Base-by-base conservation (phyloP, 2,329 filamentous ascomycete species). In the Ploettnerulaceae sp. region DNA sequence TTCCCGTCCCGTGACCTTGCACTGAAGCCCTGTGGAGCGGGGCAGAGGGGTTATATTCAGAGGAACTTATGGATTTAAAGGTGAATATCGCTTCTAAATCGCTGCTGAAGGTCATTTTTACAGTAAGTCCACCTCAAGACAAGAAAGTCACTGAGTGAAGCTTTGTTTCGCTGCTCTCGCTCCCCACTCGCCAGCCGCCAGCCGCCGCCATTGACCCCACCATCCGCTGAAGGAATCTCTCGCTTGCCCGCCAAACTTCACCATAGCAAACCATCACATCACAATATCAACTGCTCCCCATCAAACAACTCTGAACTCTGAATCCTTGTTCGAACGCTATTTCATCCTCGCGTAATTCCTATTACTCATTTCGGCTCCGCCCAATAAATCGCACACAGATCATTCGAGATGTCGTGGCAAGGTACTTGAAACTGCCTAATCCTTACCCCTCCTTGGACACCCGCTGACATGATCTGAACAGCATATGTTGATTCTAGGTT, bases 381-480 rank as follows among this genome's bases (percentile, higher is more conserved):
- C 15, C 18, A 29, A 45, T 24, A 40, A 36, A 35, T 36, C 45
- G 20, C 47, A 48, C 36, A 48, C 34, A 53, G 34, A 53, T 12
- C 35, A 34, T 37, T 48, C 64, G 78, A 60, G 65, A 84, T 86
- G 82, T 86, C 82, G 69, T 86, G 82, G 82, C 82, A 88, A 83
- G 79, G 84, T 86, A 68, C 59, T 67, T 63, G 63, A 54, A 49
- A 51, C 43, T 42, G 29, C 26, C 25, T 15, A 7, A 33, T 24
- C 17, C 56, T 59, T 56, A 60, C 60, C 59, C 58, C 58, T 59
- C 58, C 56, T 59, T 47, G 31, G 31, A 38, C 52, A 39, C 21
- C 36, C 34, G 49, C 55, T 57, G 48, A 59, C 52, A 41, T 42
- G 20, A 36, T 33, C 34, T 26, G 26, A 28, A 51, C 56, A 79